Conservation (phyloP, 192 early-diverging fungal genomes). For the Backusella parvicylindrica region DNA sequence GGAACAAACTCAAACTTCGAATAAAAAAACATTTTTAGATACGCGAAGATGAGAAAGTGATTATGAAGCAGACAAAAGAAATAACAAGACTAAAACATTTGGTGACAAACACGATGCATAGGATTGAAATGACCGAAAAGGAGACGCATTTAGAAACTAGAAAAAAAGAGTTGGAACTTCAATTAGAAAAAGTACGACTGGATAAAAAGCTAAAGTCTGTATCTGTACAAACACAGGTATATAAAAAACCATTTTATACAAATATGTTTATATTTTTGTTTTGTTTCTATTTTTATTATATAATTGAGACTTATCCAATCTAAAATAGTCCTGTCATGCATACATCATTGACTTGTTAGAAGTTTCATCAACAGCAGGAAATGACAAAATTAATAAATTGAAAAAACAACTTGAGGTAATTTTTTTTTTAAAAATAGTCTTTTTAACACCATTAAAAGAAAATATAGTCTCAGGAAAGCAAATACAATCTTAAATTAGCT, state of each 20-base stretch:
- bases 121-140: background rate
- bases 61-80: background rate
- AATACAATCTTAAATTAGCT: background rate
- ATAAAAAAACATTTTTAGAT: background rate
- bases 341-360: background rate
- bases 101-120: background rate
- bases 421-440: background rate
- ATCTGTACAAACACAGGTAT: background rate
- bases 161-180: constrained; percentile 8
- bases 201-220: background rate
- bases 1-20: too few relatives aligned
- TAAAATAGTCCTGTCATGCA: background rate
- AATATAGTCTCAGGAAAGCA: background rate
- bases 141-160: background rate
- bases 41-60: background rate
- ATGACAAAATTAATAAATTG: constrained; percentile 7
- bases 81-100: background rate
- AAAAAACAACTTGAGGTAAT: constrained; percentile 9
- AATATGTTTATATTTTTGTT: background rate
- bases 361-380: background rate
- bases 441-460: background rate
- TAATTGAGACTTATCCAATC: too few relatives aligned
- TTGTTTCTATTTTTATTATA: background rate
- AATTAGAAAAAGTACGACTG: background rate
- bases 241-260: too few relatives aligned